Evolutionary conservation across 176 grass and related monocot species (phyloP).

Genomic region (Musa schizocarpa): DNA sequence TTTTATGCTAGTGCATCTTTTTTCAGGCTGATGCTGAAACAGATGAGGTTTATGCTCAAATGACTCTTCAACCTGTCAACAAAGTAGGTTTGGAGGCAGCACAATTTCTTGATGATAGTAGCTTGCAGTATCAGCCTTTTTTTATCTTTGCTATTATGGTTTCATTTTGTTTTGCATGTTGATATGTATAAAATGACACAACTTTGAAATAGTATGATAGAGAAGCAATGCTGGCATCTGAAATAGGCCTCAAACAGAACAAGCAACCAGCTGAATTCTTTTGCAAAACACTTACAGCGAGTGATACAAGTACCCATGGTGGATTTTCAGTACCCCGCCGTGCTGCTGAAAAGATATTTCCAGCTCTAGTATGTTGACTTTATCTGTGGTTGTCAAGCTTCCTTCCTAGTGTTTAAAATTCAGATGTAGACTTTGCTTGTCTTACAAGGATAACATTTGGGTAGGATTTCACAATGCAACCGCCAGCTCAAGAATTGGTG

Average conservation of each 20-base stretch:
- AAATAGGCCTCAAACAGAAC: conserved; percentile 88
- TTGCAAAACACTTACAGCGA: conserved; percentile 87
- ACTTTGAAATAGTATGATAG: conserved; percentile 59
- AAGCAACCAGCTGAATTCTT: conserved; percentile 90
- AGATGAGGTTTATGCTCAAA: conserved; percentile 97
- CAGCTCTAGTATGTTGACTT: conserved; percentile 63
- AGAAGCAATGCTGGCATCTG: conserved; percentile 86
- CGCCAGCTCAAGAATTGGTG: conserved; percentile 76
- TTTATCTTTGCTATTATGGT: neutral
- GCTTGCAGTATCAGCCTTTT: neutral
- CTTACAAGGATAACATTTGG: conserved; percentile 53
- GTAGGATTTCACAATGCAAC: conserved; percentile 99
- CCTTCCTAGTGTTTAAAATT: neutral
- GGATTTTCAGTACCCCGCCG: conserved; percentile 91
- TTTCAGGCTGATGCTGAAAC: conserved; percentile 91
- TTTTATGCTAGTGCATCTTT: conserved; percentile 6
- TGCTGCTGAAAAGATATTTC: conserved; percentile 95
- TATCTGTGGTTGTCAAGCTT: conserved; percentile 10
- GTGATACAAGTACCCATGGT: conserved; percentile 89
- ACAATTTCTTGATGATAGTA: too few relatives aligned
- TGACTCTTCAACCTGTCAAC: conserved; percentile 96
- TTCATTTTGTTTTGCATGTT: neutral
- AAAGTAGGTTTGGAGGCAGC: conserved; percentile 38
- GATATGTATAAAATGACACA: conserved; percentile 20
- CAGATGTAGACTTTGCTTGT: conserved; percentile 29